These are phyloP conservation scores for Ramaria sp. DNA, from an alignment of 768 basidiomycete species.

Conservation along the genomic window DNA sequence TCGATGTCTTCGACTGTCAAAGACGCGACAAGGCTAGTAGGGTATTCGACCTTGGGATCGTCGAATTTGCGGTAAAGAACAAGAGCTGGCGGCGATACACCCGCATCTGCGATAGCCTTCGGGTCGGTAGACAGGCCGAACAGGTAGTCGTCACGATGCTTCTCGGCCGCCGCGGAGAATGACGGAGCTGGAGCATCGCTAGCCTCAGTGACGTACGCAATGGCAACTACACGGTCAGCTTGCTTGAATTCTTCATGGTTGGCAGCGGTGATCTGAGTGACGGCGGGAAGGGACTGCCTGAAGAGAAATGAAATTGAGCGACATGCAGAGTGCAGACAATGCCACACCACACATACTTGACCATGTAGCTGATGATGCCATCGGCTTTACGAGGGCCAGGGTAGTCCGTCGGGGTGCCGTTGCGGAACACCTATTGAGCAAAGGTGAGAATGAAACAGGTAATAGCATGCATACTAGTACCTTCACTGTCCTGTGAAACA, in stretches of 20 bases:
- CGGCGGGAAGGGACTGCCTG: constrained; percentile 89
- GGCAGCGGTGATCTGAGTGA: constrained; percentile 65
- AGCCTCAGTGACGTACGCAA: constrained; percentile 74
- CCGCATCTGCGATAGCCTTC: constrained; percentile 55
- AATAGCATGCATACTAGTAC: not conserved
- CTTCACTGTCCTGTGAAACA: constrained; percentile 10
- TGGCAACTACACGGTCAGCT: constrained; percentile 81
- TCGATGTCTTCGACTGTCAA: constrained; percentile 52
- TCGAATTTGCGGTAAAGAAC: constrained; percentile 92
- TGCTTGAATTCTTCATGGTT: constrained; percentile 80
- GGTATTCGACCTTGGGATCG: constrained; percentile 63
- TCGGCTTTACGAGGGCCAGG: constrained; percentile 86
- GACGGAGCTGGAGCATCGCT: constrained; percentile 60
- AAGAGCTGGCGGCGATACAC: constrained; percentile 71
- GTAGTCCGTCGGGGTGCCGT: constrained; percentile 75
- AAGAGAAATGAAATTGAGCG: not conserved
- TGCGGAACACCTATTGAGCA: constrained; percentile 85
- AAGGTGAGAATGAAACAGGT: constrained; percentile 26
- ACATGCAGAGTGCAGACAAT: not conserved
- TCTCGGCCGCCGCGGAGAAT: constrained; percentile 74
- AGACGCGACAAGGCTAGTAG: constrained; percentile 42
- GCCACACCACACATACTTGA: constrained; percentile 52
- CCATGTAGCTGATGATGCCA: constrained; percentile 93
- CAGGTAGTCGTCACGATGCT: constrained; percentile 86
- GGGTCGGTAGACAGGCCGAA: constrained; percentile 80